Base-by-base conservation (phyloP, 129 eudicot species). In the Sambucus nigra region DNA sequence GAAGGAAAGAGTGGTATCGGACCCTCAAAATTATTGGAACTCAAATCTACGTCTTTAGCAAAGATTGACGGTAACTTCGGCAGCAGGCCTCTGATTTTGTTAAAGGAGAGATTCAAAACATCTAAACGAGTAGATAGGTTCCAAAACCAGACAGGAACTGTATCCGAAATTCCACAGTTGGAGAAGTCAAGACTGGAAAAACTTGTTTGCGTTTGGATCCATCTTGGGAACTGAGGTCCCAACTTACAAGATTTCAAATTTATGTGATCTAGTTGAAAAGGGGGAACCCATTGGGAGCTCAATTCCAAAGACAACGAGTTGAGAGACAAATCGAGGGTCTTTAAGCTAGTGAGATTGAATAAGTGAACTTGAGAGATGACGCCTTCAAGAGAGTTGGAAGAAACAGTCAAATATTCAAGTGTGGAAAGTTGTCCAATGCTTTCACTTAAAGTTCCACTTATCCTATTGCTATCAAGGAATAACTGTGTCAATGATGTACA, bases 131-230 rank as follows among this genome's bases (percentile, higher is more conserved):
- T 6, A 16, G 67, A 27, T 19, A 54, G 51, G 18, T 50, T 47
- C 74, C 69, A 68, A 11, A 79, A 80, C 72, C 73, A 63, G n/a
- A 28, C 4, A 27, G 76, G 81, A 56, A 67, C 18, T n/a, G 1
- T 13, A 59, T 56, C 82, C 18, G 70, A 48, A 55, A 80, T 71
- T 25, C 40, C 60, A 23, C 64, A 13, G 21, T 2, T 41, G 2
- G 76, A 75, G n/a, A 80, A 63, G 58, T 75, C 87, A 60, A 75
- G 66, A 46, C 14, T 3, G 7, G 8, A 2, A 5, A 65, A 38
- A 12, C 16, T 14, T 4, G 13, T 70, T 50, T 70, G 78, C 42
- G 25, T 70, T 48, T n/a, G 35, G 11, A 79, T 63, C 80, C 75
- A 79, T 10, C 0, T 19, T 3, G 86, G 86, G 14, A 80, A 75